These are phyloP conservation scores for Adansonia gregorii DNA, from an alignment of 441 rosid genomes.

Conservation along the genomic window DNA sequence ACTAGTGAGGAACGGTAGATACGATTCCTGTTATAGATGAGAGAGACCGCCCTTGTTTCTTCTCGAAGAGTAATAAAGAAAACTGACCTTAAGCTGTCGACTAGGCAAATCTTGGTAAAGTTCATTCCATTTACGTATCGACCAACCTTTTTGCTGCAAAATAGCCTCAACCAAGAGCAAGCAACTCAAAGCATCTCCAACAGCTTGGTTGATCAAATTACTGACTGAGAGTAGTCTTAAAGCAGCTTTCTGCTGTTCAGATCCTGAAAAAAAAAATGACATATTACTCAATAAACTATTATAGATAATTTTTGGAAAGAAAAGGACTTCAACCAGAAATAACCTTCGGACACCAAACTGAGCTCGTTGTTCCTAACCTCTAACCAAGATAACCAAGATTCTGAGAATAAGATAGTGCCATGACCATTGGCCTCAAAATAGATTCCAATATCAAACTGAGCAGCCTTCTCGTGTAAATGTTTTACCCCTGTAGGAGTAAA, in stretches of 20 bases:
- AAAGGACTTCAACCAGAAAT: conserved; percentile 10
- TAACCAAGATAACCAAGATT: conserved; percentile 57
- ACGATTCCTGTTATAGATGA: background rate
- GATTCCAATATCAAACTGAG: conserved; percentile 80
- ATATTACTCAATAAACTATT: conserved; percentile 20
- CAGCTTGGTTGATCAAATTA: conserved; percentile 91
- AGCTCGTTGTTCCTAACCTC: conserved; percentile 53
- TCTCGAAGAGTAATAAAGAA: background rate
- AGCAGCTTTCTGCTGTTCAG: conserved; percentile 76
- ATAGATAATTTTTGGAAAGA: background rate
- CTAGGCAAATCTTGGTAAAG: conserved; percentile 91
- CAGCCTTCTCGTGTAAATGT: conserved; percentile 79
- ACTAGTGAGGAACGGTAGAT: conserved; percentile 5
- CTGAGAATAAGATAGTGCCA: conserved; percentile 87
- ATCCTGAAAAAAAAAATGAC: conserved; percentile 45
- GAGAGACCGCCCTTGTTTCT: background rate
- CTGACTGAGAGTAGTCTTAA: conserved; percentile 77
- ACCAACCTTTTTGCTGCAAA: conserved; percentile 78
- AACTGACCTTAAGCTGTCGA: conserved; percentile 77
- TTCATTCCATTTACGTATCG: conserved; percentile 72
- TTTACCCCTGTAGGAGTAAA: conserved; percentile 93
- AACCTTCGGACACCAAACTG: conserved; percentile 52
- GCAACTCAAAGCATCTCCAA: conserved; percentile 91
- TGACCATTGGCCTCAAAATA: conserved; percentile 99
- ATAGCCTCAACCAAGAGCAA: conserved; percentile 88